Evolutionary conservation across 495 filamentous ascomycete species (phyloP), one percentile per base, ranked within the genome.

Genomic region (Xylaria longipes): DNA sequence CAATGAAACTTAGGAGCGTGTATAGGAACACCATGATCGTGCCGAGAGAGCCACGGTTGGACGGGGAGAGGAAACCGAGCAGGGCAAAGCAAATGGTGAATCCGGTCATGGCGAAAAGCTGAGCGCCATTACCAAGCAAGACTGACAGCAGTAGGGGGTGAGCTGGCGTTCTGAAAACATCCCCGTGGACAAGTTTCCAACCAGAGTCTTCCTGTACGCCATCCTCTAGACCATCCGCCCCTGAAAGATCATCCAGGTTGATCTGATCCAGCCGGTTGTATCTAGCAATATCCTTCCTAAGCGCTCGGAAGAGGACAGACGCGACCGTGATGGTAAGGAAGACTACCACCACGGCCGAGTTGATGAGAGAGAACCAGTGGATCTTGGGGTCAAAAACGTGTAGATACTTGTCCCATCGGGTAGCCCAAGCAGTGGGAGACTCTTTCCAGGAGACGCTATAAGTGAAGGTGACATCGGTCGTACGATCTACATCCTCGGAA

Each of bases 181-280:
- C 96, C 56, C 96, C 96, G 75, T 99, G 96, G 0, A 99, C 95
- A 56, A 99, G 84, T 82, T 99, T 99, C 96, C 96, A 99, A 46
- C 96, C 96, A 6, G 94, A 97, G 80, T 99, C 96, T 79, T 99
- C 96, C 78, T 97, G 94, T 1, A 98, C 92, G 17, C 94, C 95
- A 76, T 98, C 96, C 71, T 99, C 95, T 12, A 94, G 82, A 11
- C 88, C 89, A 37, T 88, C 91, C 1, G 91, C 91, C 35, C 91
- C 90, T 46, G 91, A 89, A 8, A 97, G 83, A 81, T 97, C 94
- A 48, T 97, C 94, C 37, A 97, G 82, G 75, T 91, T 91, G 80
- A 95, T 90, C 75, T 91, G 87, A 74, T 99, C 96, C 15, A 99
- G 86, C 20, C 94, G 88, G 81, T 98, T 98, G 83, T 98, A 99